Percentiles rank a stretch among this genome's conserved stretches.
Evolutionary conservation across 2,329 filamentous ascomycete species (phyloP).

Genomic region (Aspergillus tanneri): DNA sequence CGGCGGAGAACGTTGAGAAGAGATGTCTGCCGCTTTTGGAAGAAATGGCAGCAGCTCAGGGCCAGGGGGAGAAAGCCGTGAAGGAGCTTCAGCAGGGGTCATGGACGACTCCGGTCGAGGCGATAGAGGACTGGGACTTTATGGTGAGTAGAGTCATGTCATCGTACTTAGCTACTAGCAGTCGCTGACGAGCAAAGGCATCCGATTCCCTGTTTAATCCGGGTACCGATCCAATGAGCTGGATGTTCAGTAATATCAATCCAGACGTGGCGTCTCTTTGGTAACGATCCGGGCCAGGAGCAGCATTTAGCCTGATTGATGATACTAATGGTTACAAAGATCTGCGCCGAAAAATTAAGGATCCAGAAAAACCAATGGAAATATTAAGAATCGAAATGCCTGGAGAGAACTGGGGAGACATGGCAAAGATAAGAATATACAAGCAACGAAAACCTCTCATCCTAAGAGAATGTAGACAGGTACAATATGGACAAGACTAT

Average conservation of each 20-base stretch:
- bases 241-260: conserved; percentile 20
- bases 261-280: too few relatives aligned
- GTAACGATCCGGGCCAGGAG: too few relatives aligned
- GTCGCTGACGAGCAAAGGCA: conserved; percentile 27
- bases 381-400: neutral
- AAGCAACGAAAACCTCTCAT: conserved; percentile 9
- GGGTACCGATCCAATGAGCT: conserved; percentile 19
- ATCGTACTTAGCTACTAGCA: neutral
- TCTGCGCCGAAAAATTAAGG: too few relatives aligned
- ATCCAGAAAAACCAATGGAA: neutral
- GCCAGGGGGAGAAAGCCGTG: conserved; percentile 3
- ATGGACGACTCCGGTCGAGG: conserved; percentile 25
- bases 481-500: conserved; percentile 10
- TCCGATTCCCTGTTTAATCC: conserved; percentile 30
- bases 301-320: too few relatives aligned
- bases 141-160: conserved; percentile 34
- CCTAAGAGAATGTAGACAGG: conserved; percentile 6
- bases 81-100: conserved; percentile 21
- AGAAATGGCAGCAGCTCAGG: conserved; percentile 17
- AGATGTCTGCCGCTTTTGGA: conserved; percentile 29
- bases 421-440: conserved; percentile 21
- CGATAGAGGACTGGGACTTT: conserved; percentile 46
- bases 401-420: too few relatives aligned
- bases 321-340: too few relatives aligned
- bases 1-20: conserved; percentile 36